A percentile compares a stretch with the other conserved stretches of the same genome.
phyloP scores from a whole-genome alignment of 345 rosid species.

The Corchorus capsularis region DNA sequence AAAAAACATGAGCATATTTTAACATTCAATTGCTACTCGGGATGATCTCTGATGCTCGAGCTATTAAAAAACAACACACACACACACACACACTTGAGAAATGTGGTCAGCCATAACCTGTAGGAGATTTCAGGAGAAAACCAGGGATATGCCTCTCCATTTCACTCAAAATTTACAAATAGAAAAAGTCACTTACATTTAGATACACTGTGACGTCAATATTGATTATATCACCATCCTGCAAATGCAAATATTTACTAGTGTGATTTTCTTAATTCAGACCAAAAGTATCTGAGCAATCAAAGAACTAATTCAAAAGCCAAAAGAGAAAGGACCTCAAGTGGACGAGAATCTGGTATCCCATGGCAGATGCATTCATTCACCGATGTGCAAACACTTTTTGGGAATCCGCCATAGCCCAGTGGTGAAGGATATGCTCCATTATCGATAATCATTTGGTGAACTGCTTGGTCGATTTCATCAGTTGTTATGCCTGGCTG shows the following conservation, averaged over 20 bases:
- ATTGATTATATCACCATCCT: slow-evolving; percentile 96
- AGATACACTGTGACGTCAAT: slow-evolving; percentile 90
- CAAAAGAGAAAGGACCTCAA: slow-evolving; percentile 55
- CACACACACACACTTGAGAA: too few relatives aligned
- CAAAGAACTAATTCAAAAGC: slow-evolving; percentile 2
- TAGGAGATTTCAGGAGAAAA: neutral
- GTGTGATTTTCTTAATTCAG: slow-evolving; percentile 7
- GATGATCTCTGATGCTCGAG: slow-evolving; percentile 4
- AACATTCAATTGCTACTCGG: neutral
- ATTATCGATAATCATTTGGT: slow-evolving; percentile 85
- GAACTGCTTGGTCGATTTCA: slow-evolving; percentile 91
- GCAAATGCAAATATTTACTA: slow-evolving; percentile 30
- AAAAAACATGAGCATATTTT: neutral
- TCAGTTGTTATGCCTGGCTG: slow-evolving; percentile 93
- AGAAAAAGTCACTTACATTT: slow-evolving; percentile 51
- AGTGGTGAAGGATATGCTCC: slow-evolving; percentile 98
- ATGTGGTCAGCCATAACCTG: neutral
- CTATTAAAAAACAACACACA: neutral
- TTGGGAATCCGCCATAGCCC: slow-evolving; percentile 96
- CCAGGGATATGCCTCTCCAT: neutral
- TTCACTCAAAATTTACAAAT: slow-evolving; percentile 12
- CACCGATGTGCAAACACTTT: slow-evolving; percentile 96
- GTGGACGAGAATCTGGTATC: slow-evolving; percentile 84
- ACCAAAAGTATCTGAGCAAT: neutral
- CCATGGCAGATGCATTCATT: slow-evolving; percentile 99